Base-by-base conservation (phyloP, 2,329 filamentous ascomycete species). In the Malbranchea zuffiana region DNA sequence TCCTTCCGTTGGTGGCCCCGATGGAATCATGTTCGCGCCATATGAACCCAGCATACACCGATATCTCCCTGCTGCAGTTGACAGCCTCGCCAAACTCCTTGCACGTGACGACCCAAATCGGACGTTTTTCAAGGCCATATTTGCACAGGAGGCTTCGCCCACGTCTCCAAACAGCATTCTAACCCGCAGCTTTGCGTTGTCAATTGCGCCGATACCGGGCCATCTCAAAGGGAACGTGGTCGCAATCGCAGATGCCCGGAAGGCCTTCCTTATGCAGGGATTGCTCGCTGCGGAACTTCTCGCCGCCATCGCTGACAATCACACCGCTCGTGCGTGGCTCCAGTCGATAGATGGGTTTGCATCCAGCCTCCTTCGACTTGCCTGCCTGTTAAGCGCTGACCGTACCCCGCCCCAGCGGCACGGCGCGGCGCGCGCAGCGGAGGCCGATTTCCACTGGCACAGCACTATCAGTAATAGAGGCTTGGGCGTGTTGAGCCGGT, bases 41-140 rank as follows among this genome's bases (percentile, higher is more conserved):
- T 96, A 88, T 56, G 80, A 87, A 37, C 84, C 90, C 0, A 67
- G 72, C 6, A 63, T 86, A 19, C 88, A 98, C 55, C 78, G 80
- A 27, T 96, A 96, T 56, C 74, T 94, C 1, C 87, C 88, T 3
- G 77, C 84, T 24, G 90, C 90, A 1, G 75, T 96, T 12, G 90
- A 98, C 55, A 81, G 82, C 32, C 66, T 96, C 17, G 88, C 90
- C 2, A 96, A 96, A 59, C 68, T 98, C 3, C 69, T 98, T 17
- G 88, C 90, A 3, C 74, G 87, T 35, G 90, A 96, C 55, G 88
- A 96, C 49, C 88, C 90, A 0, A 98, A 98, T 51, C 71, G 90
- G 43, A 78, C 77, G 3, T 79, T 82, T 49, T 96, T 87, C 65
- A 82, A 81, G 55, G 69, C 75, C 26, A 80, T 96, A 6, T 92